Conservation (phyloP, 2,329 filamentous ascomycete species). For the Sclerotiophoma versabilis region DNA sequence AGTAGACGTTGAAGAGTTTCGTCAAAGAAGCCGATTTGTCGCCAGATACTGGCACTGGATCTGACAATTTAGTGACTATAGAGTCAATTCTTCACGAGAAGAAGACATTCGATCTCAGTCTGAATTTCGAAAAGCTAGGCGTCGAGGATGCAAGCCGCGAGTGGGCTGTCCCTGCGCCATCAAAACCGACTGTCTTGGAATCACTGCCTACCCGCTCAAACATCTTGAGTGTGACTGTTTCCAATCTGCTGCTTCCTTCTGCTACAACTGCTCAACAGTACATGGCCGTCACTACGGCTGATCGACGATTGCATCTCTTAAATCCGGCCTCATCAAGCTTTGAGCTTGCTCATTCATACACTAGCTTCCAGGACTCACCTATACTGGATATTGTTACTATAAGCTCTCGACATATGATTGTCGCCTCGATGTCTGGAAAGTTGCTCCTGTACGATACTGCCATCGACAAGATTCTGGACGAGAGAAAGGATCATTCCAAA, state of each 20-base stretch:
- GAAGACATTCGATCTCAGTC: slow-evolving; percentile 62
- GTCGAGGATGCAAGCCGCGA: slow-evolving; percentile 50
- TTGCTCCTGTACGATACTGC: slow-evolving; percentile 56
- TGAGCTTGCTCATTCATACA: slow-evolving; percentile 45
- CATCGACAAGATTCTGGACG: slow-evolving; percentile 52
- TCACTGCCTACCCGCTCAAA: slow-evolving; percentile 60
- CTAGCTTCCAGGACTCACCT: slow-evolving; percentile 59
- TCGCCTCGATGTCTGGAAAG: slow-evolving; percentile 67
- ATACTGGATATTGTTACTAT: slow-evolving; percentile 60
- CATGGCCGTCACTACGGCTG: slow-evolving; percentile 47
- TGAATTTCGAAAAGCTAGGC: slow-evolving; percentile 63
- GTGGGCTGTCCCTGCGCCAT: slow-evolving; percentile 59
- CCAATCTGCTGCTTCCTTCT: slow-evolving; percentile 41
- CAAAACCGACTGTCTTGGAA: slow-evolving; percentile 50
- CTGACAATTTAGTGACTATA: slow-evolving; percentile 60
- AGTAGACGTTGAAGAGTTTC: slow-evolving; percentile 64
- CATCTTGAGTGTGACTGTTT: slow-evolving; percentile 59
- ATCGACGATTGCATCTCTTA: slow-evolving; percentile 57
- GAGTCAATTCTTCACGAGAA: slow-evolving; percentile 69
- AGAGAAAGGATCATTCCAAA: slow-evolving; percentile 64
- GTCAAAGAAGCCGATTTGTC: slow-evolving; percentile 63
- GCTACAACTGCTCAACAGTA: slow-evolving; percentile 27
- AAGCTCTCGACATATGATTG: slow-evolving; percentile 55
- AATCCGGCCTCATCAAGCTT: slow-evolving; percentile 42
- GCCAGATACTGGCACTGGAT: slow-evolving; percentile 54